Percentiles rank a stretch among this genome's conserved stretches.
Evolutionary conservation across 805 yeast species (phyloP).

Genomic region (Cyberlindnera subsufficiens): DNA sequence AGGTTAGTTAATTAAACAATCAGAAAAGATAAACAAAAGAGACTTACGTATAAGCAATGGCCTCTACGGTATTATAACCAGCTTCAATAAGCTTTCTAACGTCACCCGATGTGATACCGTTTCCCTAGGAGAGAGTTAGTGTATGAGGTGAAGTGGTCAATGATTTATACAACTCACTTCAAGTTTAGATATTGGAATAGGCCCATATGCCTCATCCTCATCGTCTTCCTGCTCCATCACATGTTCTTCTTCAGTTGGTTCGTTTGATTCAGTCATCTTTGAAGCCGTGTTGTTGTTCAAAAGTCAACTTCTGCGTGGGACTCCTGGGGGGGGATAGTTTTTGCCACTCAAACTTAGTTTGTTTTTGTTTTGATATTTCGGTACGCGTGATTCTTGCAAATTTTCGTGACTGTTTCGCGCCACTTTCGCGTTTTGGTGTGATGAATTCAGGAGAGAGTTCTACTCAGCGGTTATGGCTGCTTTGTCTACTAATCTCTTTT

Average conservation of each 20-base stretch:
- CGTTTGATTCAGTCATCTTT: not conserved
- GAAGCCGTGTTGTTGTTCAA: constrained; percentile 2
- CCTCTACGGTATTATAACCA: constrained; percentile 85
- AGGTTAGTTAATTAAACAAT: constrained; percentile 4
- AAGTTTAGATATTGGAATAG: constrained; percentile 46
- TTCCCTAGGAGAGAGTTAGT: constrained; percentile 40
- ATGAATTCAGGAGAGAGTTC: not conserved
- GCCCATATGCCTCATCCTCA: constrained; percentile 53
- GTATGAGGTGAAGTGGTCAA: not conserved
- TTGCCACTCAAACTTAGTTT: constrained; percentile 1
- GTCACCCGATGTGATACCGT: constrained; percentile 80
- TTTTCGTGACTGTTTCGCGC: constrained; percentile 3
- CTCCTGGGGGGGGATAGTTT: not conserved
- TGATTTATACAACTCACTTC: constrained; percentile 24
- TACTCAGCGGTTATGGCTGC: too few relatives aligned
- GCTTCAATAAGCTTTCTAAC: constrained; percentile 73
- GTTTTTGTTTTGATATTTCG: constrained; percentile 4
- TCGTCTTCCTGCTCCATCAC: constrained; percentile 28
- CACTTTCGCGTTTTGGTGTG: constrained; percentile 3
- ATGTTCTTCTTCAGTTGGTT: constrained; percentile 9
- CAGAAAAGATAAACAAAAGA: too few relatives aligned
- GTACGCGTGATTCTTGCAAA: not conserved
- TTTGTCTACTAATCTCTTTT: too few relatives aligned
- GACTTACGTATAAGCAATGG: constrained; percentile 75
- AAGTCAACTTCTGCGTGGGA: constrained; percentile 6